These are phyloP conservation scores for Akebia trifoliata DNA, from an alignment of 164 flowering plant species.

Conservation along the genomic window DNA sequence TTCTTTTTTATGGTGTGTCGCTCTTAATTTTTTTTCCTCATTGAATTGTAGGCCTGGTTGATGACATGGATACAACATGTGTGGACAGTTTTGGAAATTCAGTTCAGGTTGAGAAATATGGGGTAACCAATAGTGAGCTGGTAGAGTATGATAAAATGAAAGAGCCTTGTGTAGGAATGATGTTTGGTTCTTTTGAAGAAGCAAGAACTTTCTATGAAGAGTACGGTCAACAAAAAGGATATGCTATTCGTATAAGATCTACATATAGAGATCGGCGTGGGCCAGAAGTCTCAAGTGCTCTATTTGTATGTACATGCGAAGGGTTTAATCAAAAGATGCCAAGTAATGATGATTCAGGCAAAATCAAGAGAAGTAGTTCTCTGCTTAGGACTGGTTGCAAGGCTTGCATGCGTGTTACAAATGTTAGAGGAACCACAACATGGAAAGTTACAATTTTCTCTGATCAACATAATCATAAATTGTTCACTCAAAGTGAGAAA, in stretches of 20 bases:
- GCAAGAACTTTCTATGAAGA: conserved; percentile 4
- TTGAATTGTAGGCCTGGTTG: not conserved
- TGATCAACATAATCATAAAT: conserved; percentile 6
- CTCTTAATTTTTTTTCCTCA: not conserved
- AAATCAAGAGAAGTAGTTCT: not conserved
- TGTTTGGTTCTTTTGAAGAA: conserved; percentile 2
- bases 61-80: not conserved
- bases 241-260: conserved; percentile 4
- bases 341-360: not conserved
- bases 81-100: not conserved
- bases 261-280: conserved; percentile 9
- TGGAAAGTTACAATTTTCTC: conserved; percentile 3
- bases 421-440: not conserved
- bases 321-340: conserved; percentile 5
- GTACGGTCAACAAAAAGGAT: not conserved
- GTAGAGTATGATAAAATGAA: not conserved
- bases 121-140: not conserved
- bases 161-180: not conserved
- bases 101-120: not conserved
- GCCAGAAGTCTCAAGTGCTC: conserved; percentile 3
- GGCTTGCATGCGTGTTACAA: conserved; percentile 6
- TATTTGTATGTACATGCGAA: conserved; percentile 7
- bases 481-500: not conserved
- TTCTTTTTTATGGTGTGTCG: not conserved
- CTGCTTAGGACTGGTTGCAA: conserved; percentile 6